Base-by-base conservation (phyloP, 352 stramenopile species). In the Ophiocytium majus region DNA sequence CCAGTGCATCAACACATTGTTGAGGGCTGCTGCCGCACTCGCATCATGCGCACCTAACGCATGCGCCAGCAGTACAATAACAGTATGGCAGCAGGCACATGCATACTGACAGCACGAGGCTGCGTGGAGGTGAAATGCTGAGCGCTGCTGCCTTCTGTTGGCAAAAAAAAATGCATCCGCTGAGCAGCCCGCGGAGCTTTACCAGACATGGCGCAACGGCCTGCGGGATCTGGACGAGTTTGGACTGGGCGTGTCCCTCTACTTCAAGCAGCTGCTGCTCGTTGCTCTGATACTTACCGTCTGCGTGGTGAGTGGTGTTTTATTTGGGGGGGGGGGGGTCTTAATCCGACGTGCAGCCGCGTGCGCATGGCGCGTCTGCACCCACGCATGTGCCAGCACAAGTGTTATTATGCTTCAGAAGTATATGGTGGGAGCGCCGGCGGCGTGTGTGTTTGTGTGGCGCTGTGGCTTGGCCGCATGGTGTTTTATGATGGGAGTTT, bases 221-320 rank as follows among this genome's bases (percentile, higher is more conserved):
- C 82, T 86, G 64, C 71, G 79, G 32, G 76, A 80, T 10, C 84
- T 91, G 34, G 88, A 91, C 71, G 84, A 89, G 50, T 91, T 91
- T 76, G 88, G 88, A 43, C 79, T 91, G 19, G 88, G 88, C 14
- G 79, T 91, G 5, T 86, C 84, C 19, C 64, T 91, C 17, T 91
- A 91, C 82, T 91, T 90, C 79, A 82, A 85, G 10, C 88, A 91
- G 88, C 88, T 91, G 10, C n/a, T 89, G 23, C 49, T 85, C 57
- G 43, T 91, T 17, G 83, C 81, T 75, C 31, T 63, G 31, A 80
- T 84, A 0, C 32, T 88, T 0, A 17, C 75, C 5, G n/a, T 43
- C 5, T 81, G 75, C 50, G 75, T 81, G 75, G 75, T 81, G 50
- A 81, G 75, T 31, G 31, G 75, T 17, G 43, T n/a, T n/a, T n/a